Base-by-base conservation (phyloP, 331 rosid species). In the Quercus tomentella region DNA sequence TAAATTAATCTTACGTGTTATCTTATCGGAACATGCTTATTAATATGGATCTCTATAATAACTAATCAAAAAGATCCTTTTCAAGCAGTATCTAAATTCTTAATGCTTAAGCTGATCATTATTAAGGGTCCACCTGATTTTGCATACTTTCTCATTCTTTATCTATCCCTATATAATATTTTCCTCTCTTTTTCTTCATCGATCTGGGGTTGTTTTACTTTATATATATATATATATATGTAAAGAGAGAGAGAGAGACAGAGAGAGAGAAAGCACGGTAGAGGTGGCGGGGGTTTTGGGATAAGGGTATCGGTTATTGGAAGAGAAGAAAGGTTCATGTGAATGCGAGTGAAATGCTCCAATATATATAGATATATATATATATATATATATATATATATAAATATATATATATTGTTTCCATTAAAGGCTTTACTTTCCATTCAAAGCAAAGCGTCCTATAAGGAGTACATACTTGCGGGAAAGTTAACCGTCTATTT, bases 361-460 rank as follows among this genome's bases (percentile, higher is more conserved):
- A 57, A 8, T 7, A 41, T 41, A 41, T 7, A 35, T 35, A n/a
- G n/a, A n/a, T n/a, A n/a, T n/a, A n/a, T n/a, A n/a, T 1, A 35
- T 35, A 35, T 5, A 7, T 5, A 35, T 35, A 35, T 1, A 5
- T 35, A 37, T 6, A 37, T 30, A 33, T 5, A 33, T 33, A 35
- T 35, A 35, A 1, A 35, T 7, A 41, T 41, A 7, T 6, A 35
- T 41, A 2, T 41, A 0, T 41, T 65, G 3, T 31, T 31, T 17
- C 49, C 71, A 66, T 58, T 16, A n/a, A 58, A 33, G 57, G 82
- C 78, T 73, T 76, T 74, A 17, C 28, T 82, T 82, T 89, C 85
- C 81, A 78, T 86, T 84, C 76, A 82, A 89, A 89, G 91, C 85
- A 82, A 87, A 89, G 89, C 82, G 30, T 84, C 80, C 43, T 58